Evolutionary conservation across 1,284 basidiomycete genomes (phyloP), one percentile per base, ranked within the genome.

Genomic region (Boletus sp.): DNA sequence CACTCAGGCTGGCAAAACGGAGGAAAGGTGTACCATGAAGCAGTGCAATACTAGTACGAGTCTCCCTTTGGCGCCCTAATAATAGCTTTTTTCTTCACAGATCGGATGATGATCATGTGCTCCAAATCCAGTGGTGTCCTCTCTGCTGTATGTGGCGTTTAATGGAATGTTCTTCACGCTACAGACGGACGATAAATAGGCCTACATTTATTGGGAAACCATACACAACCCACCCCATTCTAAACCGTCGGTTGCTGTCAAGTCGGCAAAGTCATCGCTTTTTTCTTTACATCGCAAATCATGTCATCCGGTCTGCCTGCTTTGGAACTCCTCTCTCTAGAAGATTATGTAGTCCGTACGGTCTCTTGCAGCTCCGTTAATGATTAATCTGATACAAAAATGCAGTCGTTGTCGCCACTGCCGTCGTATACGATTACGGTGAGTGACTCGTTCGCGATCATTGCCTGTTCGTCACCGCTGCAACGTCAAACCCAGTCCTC

Each of bases 11-110:
- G 6, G 17, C 3, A 17, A 20, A 19, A 17, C n/a, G 30, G 14
- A 25, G 33, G 33, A 43, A 4, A 23, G 26, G 13, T 16, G 41
- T 30, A 47, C 29, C 9, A 12, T 29, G 20, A 45, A 19, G 41
- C 41, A 12, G 46, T 47, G 41, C 41, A 29, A 44, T 47, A 45
- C 33, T 47, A 30, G 25, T 45, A 29, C 5, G 26, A 5, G 8
- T 29, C n/a, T 46, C 27, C 8, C 16, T n/a, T 27, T 8, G n/a
- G n/a, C 20, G 6, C 4, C 4, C 26, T n/a, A n/a, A n/a, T n/a
- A n/a, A n/a, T n/a, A n/a, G n/a, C n/a, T n/a, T n/a, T n/a, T 29
- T 33, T 4, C 23, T 41, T 9, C 27, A 20, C 13, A 30, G 16
- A 6, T 29, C 12, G n/a, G 32, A 8, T 16, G 4, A 33, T 10